Evolutionary conservation across 1,284 basidiomycete genomes (phyloP), one percentile per base, ranked within the genome.

Genomic region (Irpex sp.): DNA sequence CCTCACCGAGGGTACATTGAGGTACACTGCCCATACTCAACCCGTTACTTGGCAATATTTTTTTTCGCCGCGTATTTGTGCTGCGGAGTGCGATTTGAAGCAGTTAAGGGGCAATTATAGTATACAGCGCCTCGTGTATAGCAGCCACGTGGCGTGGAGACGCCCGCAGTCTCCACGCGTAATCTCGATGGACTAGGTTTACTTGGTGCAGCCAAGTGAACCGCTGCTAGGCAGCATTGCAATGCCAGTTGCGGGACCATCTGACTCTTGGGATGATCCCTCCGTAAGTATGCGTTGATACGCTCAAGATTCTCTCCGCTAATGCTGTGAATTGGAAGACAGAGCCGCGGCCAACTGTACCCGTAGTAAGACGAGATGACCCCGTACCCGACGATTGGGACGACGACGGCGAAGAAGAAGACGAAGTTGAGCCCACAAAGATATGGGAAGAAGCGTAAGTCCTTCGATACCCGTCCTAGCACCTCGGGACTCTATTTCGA

Each of bases 361-460:
- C 31, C 13, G 53, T 33, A 17, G 49, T 15, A 15, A 43, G 55
- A 56, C 60, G 53, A 36, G 58, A 59, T 33, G 68, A 63, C 35
- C 54, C 61, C 21, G 72, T 80, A 15, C 74, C 72, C 15, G 79
- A 81, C 56, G 79, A 78, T 63, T 83, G 81, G 81, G 81, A 82
- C 13, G 80, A 82, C 39, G 74, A 77, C 1, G 77, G 75, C 4
- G 74, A 78, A 0, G 71, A 68, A 36, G 72, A 71, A 6, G 69
- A 68, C 11, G 70, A 69, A 13, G 70, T 75, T 43, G 75, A 76
- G 46, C 76, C 71, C 11, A 71, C 70, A 65, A 71, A 68, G 54
- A 66, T 83, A 43, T 82, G 81, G 81, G 76, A 79, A 61, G 74
- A 77, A 64, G 81, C 81, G 81, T 83, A 67, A 74, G 80, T 75